Conservation (phyloP, 2,329 filamentous ascomycete genomes). For the Sclerotinia minor region DNA sequence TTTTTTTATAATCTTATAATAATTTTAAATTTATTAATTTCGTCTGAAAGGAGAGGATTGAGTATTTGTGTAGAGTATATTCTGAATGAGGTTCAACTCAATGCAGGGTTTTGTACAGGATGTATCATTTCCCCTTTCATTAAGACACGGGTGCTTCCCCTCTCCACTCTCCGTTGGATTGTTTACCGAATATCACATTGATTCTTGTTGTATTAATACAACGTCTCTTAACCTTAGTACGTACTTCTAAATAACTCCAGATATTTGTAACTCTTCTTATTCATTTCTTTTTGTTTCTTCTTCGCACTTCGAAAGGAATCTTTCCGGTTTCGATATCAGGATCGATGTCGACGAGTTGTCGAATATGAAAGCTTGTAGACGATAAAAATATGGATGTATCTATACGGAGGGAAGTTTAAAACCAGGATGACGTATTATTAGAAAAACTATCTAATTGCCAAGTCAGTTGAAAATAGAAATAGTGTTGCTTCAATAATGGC, state of each 20-base stretch:
- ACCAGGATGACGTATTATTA: too few relatives aligned
- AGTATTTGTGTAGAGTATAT: too few relatives aligned
- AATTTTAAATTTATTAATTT: too few relatives aligned
- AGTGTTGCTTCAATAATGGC: not conserved
- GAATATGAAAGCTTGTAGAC: not conserved
- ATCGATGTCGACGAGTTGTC: not conserved
- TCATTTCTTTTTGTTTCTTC: not conserved
- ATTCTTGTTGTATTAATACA: not conserved
- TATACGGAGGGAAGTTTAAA: not conserved
- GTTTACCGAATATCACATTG: not conserved
- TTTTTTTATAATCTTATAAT: too few relatives aligned
- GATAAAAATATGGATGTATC: not conserved
- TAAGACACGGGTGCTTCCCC: too few relatives aligned
- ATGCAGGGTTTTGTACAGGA: not conserved
- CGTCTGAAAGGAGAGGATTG: too few relatives aligned
- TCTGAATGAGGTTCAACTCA: too few relatives aligned
- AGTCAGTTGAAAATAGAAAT: not conserved
- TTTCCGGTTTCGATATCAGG: not conserved
- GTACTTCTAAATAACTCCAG: not conserved
- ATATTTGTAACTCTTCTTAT: not conserved
- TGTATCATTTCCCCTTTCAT: not conserved
- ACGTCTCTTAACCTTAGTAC: not conserved
- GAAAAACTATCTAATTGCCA: too few relatives aligned
- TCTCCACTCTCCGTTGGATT: not conserved
- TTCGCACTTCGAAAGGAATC: not conserved